Evolutionary conservation across 495 filamentous ascomycete genomes (phyloP).

Genomic region (Lophiostoma macrostomum): DNA sequence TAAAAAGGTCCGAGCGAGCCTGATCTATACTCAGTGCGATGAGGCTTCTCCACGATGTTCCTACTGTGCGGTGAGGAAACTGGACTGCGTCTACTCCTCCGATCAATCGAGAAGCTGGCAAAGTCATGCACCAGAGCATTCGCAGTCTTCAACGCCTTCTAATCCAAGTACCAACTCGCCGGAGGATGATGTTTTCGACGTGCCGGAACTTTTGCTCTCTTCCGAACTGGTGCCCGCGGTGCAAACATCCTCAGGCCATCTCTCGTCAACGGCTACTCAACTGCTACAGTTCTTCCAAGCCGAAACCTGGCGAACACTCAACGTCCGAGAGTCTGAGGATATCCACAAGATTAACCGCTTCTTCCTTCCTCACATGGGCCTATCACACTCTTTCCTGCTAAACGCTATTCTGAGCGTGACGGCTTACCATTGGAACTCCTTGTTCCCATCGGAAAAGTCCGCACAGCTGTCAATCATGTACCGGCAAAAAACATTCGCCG

Average conservation of each 20-base stretch:
- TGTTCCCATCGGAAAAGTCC: background rate
- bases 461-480: background rate
- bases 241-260: constrained; percentile 1
- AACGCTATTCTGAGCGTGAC: constrained; percentile 15
- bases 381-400: constrained; percentile 13
- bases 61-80: constrained; percentile 18
- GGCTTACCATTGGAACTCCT: constrained; percentile 1
- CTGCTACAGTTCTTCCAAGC: constrained; percentile 11
- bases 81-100: constrained; percentile 13
- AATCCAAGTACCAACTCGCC: too few species aligned
- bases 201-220: too few species aligned
- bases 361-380: constrained; percentile 3
- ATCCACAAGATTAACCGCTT: constrained; percentile 16
- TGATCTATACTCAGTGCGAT: constrained; percentile 25
- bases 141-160: too few species aligned
- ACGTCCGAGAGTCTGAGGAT: constrained; percentile 4
- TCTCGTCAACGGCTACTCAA: background rate
- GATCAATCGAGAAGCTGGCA: too few species aligned
- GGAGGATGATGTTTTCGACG: constrained; percentile 11
- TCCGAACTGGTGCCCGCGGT: constrained; percentile 6
- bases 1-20: background rate
- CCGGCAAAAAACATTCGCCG: constrained; percentile 9
- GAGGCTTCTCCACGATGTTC: constrained; percentile 10
- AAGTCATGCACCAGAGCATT: too few species aligned
- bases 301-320: background rate